Conservation (phyloP, 306 rosid species). For the Sicyos edulis region DNA sequence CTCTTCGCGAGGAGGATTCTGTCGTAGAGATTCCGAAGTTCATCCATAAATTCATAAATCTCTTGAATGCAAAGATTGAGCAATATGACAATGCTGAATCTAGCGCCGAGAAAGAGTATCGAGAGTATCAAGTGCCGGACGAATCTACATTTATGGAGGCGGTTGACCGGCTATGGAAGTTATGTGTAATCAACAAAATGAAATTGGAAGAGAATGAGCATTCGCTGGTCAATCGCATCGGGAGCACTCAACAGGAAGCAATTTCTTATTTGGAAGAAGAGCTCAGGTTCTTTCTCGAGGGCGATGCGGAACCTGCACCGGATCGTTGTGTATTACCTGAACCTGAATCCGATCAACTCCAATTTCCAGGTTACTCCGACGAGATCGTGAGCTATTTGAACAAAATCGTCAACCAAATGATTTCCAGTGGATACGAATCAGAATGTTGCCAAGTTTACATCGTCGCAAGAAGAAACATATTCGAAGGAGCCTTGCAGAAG, state of each 20-base stretch:
- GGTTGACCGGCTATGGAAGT: slow-evolving; percentile 38
- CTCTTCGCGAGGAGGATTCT: slow-evolving; percentile 11
- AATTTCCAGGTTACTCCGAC: slow-evolving; percentile 39
- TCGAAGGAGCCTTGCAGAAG: slow-evolving; percentile 34
- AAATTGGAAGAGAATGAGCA: slow-evolving; percentile 23
- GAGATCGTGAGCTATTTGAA: slow-evolving; percentile 33
- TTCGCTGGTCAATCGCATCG: slow-evolving; percentile 41
- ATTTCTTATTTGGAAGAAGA: slow-evolving; percentile 64
- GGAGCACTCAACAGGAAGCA: slow-evolving; percentile 40
- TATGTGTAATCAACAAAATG: slow-evolving; percentile 23
- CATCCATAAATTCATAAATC: slow-evolving; percentile 36
- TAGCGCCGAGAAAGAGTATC: slow-evolving; percentile 40
- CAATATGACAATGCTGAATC: slow-evolving; percentile 22
- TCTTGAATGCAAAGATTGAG: slow-evolving; percentile 37
- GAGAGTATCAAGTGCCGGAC: slow-evolving; percentile 17
- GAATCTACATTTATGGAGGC: slow-evolving; percentile 40
- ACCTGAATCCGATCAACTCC: slow-evolving; percentile 11
- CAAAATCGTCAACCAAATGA: slow-evolving; percentile 37
- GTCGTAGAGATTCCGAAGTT: slow-evolving; percentile 29
- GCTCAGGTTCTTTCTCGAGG: slow-evolving; percentile 51
- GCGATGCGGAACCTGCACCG: slow-evolving; percentile 28
- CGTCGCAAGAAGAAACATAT: slow-evolving; percentile 32
- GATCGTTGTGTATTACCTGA: slow-evolving; percentile 20
- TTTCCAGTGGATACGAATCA: slow-evolving; percentile 32
- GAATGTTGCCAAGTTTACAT: slow-evolving; percentile 51